Evolutionary conservation across 2,329 filamentous ascomycete genomes (phyloP).

Genomic region (Sporothrix inflata): DNA sequence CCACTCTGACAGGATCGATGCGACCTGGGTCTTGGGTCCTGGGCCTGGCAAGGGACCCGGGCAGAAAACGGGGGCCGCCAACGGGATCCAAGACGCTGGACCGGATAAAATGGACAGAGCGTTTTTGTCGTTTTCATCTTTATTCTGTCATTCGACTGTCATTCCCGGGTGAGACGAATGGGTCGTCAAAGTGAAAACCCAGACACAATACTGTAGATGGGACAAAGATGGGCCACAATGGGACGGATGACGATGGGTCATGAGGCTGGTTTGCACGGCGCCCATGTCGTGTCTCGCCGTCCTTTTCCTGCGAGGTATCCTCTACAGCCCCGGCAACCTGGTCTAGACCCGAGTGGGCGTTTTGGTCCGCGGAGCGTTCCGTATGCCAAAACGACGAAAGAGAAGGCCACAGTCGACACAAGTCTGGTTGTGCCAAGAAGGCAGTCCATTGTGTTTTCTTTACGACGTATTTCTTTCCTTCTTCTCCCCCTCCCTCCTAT

Average conservation of each 20-base stretch:
- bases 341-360: neutral
- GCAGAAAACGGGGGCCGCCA: neutral
- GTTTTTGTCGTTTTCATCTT: neutral
- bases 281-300: neutral
- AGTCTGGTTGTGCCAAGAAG: constrained; percentile 5
- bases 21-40: constrained; percentile 1
- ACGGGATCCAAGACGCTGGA: constrained; percentile 24
- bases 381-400: neutral
- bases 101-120: neutral
- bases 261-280: no score
- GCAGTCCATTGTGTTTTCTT: neutral
- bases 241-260: neutral
- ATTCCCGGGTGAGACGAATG: neutral
- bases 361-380: constrained; percentile 21
- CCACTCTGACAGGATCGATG: constrained; percentile 2
- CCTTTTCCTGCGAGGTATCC: neutral
- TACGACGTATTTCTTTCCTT: neutral
- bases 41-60: neutral
- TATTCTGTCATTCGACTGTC: neutral
- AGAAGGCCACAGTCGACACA: neutral
- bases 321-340: neutral
- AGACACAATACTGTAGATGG: neutral
- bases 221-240: neutral
- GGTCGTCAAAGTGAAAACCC: neutral
- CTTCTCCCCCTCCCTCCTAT: neutral